Percentiles rank a stretch among this genome's conserved stretches.
Conservation (phyloP, 164 flowering plant species). For the Sextonia rubra region DNA sequence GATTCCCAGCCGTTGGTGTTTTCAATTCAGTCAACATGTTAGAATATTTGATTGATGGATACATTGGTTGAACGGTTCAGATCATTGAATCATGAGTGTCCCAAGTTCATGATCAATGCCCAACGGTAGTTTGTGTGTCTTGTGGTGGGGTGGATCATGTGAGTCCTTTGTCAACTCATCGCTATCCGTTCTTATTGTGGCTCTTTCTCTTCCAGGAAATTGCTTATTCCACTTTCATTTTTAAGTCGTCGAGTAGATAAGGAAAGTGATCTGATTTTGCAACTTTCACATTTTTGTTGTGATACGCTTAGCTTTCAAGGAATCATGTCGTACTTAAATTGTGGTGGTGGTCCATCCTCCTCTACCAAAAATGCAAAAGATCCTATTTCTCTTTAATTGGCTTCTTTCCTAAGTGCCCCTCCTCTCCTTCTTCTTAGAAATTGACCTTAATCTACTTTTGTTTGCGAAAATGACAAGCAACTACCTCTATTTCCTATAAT, state of each 20-base stretch:
- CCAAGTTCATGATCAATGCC: too few relatives aligned
- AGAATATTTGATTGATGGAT: too few relatives aligned
- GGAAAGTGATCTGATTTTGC: not conserved
- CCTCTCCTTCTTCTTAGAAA: not conserved
- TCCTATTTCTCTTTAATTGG: not conserved
- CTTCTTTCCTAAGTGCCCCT: not conserved
- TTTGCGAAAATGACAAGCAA: not conserved
- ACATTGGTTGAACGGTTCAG: too few relatives aligned
- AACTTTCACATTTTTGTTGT: slow-evolving; percentile 2
- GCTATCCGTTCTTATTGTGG: not conserved
- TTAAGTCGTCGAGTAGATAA: not conserved
- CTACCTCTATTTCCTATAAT: not conserved
- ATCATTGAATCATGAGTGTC: too few relatives aligned
- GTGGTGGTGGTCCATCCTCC: slow-evolving; percentile 2
- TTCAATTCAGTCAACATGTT: too few relatives aligned
- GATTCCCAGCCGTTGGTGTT: too few relatives aligned
- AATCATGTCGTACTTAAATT: not conserved
- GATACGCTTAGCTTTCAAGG: slow-evolving; percentile 6
- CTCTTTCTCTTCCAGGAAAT: not conserved
- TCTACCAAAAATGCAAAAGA: not conserved
- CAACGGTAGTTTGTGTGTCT: too few relatives aligned
- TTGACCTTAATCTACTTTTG: not conserved
- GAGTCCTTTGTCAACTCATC: not conserved
- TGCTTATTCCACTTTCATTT: not conserved
- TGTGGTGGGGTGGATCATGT: not conserved